Conservation (phyloP, 179 eudicot species). For the Actinidia chinensis region DNA sequence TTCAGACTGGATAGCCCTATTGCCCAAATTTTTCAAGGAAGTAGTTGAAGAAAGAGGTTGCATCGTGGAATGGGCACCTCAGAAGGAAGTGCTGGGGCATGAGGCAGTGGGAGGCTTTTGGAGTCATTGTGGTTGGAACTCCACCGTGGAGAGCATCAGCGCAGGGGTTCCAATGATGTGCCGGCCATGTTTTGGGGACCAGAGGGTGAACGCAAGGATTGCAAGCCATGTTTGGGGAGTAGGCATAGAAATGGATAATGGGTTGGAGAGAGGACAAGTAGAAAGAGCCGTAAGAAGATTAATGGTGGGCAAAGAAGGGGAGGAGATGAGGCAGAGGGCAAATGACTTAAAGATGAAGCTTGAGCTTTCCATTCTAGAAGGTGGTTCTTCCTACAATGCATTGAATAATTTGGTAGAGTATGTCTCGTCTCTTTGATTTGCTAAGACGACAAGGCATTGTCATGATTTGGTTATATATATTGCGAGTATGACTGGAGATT, state of each 20-base stretch:
- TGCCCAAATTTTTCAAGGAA: slow-evolving; percentile 25
- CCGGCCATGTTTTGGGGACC: slow-evolving; percentile 27
- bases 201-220: slow-evolving; percentile 25
- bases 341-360: slow-evolving; percentile 19
- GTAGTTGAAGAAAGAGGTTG: slow-evolving; percentile 18
- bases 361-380: slow-evolving; percentile 11
- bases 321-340: slow-evolving; percentile 29
- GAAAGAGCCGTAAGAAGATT: slow-evolving; percentile 23
- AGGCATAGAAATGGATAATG: slow-evolving; percentile 24
- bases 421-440: slow-evolving; percentile 3
- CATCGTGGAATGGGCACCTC: slow-evolving; percentile 38
- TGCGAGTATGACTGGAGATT: too few relatives aligned
- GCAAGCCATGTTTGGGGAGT: slow-evolving; percentile 23
- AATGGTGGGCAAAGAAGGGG: slow-evolving; percentile 30
- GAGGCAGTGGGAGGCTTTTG: slow-evolving; percentile 30
- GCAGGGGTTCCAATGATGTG: slow-evolving; percentile 35
- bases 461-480: too few relatives aligned
- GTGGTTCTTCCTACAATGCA: slow-evolving; percentile 32
- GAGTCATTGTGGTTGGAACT: slow-evolving; percentile 38
- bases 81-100: slow-evolving; percentile 34
- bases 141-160: slow-evolving; percentile 26
- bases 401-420: slow-evolving; percentile 24
- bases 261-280: slow-evolving; percentile 12
- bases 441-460: too few relatives aligned
- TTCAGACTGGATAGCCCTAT: slow-evolving; percentile 20